Conservation (phyloP, 2,329 filamentous ascomycete species). For the Hymenoscyphus fraxineus region DNA sequence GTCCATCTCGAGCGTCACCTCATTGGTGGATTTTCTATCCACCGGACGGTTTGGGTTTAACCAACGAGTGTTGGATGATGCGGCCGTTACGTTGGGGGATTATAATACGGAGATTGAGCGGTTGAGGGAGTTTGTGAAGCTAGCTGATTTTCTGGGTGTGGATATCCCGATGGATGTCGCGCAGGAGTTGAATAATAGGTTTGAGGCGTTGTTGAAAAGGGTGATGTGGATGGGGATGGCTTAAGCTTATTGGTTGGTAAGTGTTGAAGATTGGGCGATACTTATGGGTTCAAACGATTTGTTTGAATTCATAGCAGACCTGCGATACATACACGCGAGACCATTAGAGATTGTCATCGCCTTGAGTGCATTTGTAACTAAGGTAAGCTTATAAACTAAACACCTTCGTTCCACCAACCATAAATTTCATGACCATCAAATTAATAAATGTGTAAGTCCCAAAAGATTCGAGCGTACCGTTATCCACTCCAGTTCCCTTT, state of each 20-base stretch:
- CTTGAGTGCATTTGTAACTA: neutral
- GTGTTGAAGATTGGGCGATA: neutral
- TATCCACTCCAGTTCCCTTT: neutral
- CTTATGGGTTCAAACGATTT: neutral
- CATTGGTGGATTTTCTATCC: neutral
- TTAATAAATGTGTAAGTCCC: neutral
- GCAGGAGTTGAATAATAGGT: neutral
- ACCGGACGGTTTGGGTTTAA: neutral
- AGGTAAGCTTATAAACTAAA: neutral
- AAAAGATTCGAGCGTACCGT: neutral
- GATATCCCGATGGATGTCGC: neutral
- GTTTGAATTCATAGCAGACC: neutral
- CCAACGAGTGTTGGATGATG: neutral
- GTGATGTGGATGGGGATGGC: neutral
- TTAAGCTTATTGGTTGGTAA: neutral
- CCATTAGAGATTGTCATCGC: neutral
- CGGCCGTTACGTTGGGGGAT: neutral
- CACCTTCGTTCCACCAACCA: neutral
- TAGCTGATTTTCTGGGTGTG: neutral
- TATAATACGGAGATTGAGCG: neutral
- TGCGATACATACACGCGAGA: neutral
- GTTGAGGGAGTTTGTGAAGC: neutral
- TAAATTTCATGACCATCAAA: neutral
- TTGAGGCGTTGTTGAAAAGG: neutral
- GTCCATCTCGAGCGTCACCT: neutral